These are phyloP conservation scores for Aureobasidium lini DNA, from an alignment of 2,329 filamentous ascomycete species.

Conservation along the genomic window DNA sequence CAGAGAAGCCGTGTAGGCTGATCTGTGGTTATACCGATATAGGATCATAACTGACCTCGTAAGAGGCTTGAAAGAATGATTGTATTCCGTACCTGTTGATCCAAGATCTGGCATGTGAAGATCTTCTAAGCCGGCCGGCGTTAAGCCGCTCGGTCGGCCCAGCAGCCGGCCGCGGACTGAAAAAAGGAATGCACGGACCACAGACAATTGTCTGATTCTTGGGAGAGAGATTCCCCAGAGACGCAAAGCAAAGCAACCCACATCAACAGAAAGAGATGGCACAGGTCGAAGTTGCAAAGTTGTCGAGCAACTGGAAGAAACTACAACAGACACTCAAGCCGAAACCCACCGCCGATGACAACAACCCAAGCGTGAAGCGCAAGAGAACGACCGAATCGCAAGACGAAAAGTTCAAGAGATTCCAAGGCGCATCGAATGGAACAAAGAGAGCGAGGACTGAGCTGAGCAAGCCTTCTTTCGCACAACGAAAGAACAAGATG, in stretches of 20 bases:
- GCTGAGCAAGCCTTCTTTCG: constrained; percentile 19
- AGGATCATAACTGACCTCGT: background rate
- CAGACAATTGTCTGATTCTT: too few species aligned
- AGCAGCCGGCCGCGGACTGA: background rate
- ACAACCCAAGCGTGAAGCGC: constrained; percentile 27
- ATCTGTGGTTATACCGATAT: too few species aligned
- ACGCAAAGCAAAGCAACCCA: background rate
- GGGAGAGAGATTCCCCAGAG: background rate
- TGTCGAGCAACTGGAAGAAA: constrained; percentile 66
- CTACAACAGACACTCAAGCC: constrained; percentile 53
- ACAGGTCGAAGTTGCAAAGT: constrained; percentile 23
- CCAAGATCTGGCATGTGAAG: constrained; percentile 6
- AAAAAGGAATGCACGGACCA: background rate
- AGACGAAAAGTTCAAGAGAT: constrained; percentile 14
- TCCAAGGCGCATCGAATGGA: constrained; percentile 13
- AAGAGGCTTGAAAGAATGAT: background rate
- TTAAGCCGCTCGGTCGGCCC: background rate
- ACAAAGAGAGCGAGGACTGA: constrained; percentile 14
- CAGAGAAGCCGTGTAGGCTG: too few species aligned
- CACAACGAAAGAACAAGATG: constrained; percentile 37
- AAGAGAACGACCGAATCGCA: constrained; percentile 20
- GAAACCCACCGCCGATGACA: constrained; percentile 16
- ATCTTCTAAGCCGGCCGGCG: background rate
- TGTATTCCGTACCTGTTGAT: background rate
- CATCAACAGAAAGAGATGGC: background rate